Evolutionary conservation across 2,329 filamentous ascomycete genomes (phyloP).

Genomic region (Periglandula ipomoeae): DNA sequence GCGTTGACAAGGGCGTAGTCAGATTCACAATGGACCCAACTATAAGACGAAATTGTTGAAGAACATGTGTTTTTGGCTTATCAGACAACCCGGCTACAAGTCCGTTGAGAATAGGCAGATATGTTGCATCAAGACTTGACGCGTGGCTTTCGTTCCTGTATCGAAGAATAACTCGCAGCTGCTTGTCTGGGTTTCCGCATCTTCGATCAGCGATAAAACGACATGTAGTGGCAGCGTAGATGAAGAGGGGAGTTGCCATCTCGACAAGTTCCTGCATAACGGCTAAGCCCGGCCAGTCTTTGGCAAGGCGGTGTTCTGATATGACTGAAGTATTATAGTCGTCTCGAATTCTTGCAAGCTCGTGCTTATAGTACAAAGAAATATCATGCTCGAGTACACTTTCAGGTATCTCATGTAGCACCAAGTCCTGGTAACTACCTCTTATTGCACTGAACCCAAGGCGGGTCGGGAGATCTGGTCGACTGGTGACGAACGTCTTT

Average conservation of each 20-base stretch:
- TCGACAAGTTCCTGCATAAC: slow-evolving; percentile 12
- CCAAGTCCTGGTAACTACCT: slow-evolving; percentile 14
- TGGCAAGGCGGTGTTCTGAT: slow-evolving; percentile 10
- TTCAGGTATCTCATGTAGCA: slow-evolving; percentile 26
- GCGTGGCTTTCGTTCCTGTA: slow-evolving; percentile 2
- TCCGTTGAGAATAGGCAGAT: slow-evolving; percentile 8
- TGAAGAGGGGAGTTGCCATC: slow-evolving; percentile 25
- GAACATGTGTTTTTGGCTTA: neutral
- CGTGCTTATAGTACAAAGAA: slow-evolving; percentile 13
- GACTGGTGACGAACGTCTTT: slow-evolving; percentile 31
- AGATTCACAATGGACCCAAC: slow-evolving; percentile 19
- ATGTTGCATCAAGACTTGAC: slow-evolving; percentile 8
- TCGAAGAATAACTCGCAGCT: slow-evolving; percentile 14
- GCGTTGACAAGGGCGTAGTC: slow-evolving; percentile 18
- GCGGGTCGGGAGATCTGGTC: slow-evolving; percentile 28
- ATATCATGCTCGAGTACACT: slow-evolving; percentile 28
- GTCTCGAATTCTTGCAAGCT: slow-evolving; percentile 20
- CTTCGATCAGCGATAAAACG: slow-evolving; percentile 18
- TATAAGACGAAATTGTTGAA: slow-evolving; percentile 15
- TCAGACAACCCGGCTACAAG: neutral
- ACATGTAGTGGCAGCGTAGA: slow-evolving; percentile 24
- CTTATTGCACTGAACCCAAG: slow-evolving; percentile 19
- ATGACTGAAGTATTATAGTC: slow-evolving; percentile 13
- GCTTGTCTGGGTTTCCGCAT: slow-evolving; percentile 9
- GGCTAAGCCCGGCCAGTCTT: slow-evolving; percentile 19